A percentile compares a stretch with the other conserved stretches of the same genome.
Conservation (phyloP, 345 rosid genomes). For the Eucalyptus fibrosa region DNA sequence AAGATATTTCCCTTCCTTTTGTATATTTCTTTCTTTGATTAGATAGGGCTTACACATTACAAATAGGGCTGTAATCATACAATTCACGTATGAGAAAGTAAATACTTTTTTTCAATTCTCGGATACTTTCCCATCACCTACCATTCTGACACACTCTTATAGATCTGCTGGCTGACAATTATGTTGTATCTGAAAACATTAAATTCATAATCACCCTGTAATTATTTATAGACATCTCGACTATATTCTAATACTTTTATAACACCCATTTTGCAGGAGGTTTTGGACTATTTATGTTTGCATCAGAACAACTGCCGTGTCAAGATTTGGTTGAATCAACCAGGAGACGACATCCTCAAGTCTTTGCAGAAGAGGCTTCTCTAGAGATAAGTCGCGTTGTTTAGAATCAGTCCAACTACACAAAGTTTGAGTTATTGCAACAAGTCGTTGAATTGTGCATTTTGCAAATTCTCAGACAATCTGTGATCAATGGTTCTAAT, state of each 20-base stretch:
- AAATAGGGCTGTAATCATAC: no score
- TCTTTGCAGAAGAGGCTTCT: not conserved
- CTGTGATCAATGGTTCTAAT: not conserved
- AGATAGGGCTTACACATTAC: no score
- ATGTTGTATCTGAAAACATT: not conserved
- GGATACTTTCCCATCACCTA: no score
- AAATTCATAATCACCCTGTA: not conserved
- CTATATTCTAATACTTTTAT: not conserved
- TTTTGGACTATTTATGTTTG: not conserved
- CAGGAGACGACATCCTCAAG: not conserved
- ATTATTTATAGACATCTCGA: not conserved
- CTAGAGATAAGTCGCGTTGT: not conserved
- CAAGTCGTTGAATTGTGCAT: not conserved
- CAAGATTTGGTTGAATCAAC: not conserved
- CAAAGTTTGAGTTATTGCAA: not conserved
- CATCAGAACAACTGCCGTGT: not conserved
- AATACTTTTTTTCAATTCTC: no score
- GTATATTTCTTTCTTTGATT: no score
- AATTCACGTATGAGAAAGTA: no score
- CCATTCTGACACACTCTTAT: no score
- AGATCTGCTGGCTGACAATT: not conserved
- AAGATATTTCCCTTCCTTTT: no score
- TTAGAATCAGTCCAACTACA: not conserved
- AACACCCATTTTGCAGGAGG: not conserved
- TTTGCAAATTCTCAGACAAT: not conserved